Conservation (phyloP, 495 filamentous ascomycete species). For the Chaetomidium leptoderma region DNA sequence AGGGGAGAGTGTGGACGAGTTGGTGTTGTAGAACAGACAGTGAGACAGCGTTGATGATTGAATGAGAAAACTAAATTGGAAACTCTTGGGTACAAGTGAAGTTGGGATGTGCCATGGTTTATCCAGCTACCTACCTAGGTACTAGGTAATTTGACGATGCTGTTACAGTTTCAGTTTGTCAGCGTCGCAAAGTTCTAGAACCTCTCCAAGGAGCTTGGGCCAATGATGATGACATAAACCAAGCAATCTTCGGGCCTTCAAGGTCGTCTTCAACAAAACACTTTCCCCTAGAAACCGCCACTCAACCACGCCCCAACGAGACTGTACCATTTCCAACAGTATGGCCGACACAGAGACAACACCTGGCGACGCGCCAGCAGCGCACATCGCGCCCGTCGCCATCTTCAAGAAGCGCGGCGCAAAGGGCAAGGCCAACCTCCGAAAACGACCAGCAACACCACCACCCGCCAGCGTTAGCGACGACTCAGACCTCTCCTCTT, state of each 20-base stretch:
- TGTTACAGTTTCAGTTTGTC: neutral
- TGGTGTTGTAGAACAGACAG: neutral
- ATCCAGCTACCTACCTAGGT: neutral
- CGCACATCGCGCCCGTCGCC: conserved; percentile 46
- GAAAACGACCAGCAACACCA: conserved; percentile 80
- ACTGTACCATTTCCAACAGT: neutral
- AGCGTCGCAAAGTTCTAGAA: neutral
- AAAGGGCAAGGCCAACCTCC: conserved; percentile 70
- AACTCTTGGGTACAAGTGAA: neutral
- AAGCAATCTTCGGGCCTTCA: neutral
- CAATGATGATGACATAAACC: conserved; percentile 10
- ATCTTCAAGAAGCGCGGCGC: conserved; percentile 84
- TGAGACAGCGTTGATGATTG: conserved; percentile 20
- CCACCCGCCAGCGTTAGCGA: conserved; percentile 59
- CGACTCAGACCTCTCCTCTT: conserved; percentile 62
- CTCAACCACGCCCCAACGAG: neutral
- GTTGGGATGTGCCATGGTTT: neutral
- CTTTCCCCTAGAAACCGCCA: neutral
- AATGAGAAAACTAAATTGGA: conserved; percentile 28
- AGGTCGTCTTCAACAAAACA: neutral
- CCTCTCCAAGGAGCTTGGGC: neutral
- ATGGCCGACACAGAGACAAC: conserved; percentile 29
- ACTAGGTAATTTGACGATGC: neutral
- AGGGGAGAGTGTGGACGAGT: neutral
- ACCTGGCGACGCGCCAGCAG: conserved; percentile 18